phyloP scores from a whole-genome alignment of 176 grass and related monocot genomes.

The Carex kokanica region DNA sequence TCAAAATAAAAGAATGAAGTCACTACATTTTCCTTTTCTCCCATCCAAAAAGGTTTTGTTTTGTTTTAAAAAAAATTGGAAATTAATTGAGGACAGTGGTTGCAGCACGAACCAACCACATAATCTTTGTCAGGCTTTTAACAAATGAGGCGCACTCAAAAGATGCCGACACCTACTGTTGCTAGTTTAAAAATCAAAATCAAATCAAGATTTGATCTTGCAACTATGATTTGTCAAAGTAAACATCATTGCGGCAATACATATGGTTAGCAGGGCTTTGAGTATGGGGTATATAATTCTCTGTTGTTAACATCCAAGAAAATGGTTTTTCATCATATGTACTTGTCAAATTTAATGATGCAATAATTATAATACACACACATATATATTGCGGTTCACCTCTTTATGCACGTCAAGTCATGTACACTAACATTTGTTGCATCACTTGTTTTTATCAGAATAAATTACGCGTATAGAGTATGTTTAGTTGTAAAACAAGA shows the following conservation, averaged over 20 bases:
- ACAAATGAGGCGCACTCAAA: constrained; percentile 18
- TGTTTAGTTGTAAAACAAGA: too few species aligned
- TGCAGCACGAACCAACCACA: constrained; percentile 10
- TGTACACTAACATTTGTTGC: background rate
- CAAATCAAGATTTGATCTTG: constrained; percentile 9
- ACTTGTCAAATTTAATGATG: background rate
- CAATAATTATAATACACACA: too few species aligned
- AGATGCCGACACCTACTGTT: background rate
- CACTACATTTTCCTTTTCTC: background rate
- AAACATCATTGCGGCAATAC: background rate
- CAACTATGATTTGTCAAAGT: constrained; percentile 10
- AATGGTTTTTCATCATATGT: background rate
- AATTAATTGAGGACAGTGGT: constrained; percentile 8
- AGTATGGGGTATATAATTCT: background rate
- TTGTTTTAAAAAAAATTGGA: background rate
- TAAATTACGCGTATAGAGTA: background rate
- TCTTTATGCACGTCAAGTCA: background rate
- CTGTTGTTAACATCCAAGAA: background rate
- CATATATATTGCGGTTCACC: background rate
- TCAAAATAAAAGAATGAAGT: too few species aligned
- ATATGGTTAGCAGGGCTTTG: background rate
- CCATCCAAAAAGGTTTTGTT: background rate
- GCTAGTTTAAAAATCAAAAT: background rate
- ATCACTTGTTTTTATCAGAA: background rate
- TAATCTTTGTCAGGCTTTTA: constrained; percentile 9